These are phyloP conservation scores for Clavispora asparagi DNA, from an alignment of 805 yeast species.

Conservation along the genomic window DNA sequence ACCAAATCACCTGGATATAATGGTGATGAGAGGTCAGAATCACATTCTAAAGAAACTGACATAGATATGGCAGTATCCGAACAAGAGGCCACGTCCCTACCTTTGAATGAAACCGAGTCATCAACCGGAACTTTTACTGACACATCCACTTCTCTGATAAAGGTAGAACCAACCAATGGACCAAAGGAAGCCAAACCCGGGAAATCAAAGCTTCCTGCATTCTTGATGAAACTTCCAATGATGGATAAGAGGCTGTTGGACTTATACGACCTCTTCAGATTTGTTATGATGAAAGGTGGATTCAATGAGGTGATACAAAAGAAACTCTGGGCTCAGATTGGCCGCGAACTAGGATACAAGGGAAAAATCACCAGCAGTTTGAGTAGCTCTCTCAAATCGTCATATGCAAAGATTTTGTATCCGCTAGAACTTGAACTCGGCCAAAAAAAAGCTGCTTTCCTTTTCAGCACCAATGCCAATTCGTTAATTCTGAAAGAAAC, in stretches of 20 bases:
- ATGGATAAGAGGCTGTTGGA: slow-evolving; percentile 66
- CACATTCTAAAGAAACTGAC: neutral
- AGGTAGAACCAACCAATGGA: neutral
- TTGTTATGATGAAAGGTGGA: slow-evolving; percentile 66
- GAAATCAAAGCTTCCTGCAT: slow-evolving; percentile 11
- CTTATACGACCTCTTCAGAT: slow-evolving; percentile 50
- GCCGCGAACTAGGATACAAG: slow-evolving; percentile 72
- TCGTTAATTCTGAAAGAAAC: too few species aligned
- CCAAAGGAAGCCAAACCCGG: neutral
- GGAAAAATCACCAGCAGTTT: slow-evolving; percentile 69
- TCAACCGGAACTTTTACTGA: neutral
- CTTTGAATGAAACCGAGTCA: neutral
- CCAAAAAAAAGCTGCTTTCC: slow-evolving; percentile 1
- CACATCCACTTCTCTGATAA: neutral
- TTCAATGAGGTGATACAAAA: slow-evolving; percentile 54
- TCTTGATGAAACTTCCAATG: slow-evolving; percentile 49
- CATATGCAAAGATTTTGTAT: slow-evolving; percentile 43
- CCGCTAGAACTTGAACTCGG: slow-evolving; percentile 25
- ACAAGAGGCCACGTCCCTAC: neutral
- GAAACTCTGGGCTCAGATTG: slow-evolving; percentile 79
- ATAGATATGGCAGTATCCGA: neutral
- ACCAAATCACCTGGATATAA: neutral
- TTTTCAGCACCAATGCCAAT: neutral
- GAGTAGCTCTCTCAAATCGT: slow-evolving; percentile 59
- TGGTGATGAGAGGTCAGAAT: slow-evolving; percentile 7